Base-by-base conservation (phyloP, 495 filamentous ascomycete genomes). In the Clavariopsis aquatica region DNA sequence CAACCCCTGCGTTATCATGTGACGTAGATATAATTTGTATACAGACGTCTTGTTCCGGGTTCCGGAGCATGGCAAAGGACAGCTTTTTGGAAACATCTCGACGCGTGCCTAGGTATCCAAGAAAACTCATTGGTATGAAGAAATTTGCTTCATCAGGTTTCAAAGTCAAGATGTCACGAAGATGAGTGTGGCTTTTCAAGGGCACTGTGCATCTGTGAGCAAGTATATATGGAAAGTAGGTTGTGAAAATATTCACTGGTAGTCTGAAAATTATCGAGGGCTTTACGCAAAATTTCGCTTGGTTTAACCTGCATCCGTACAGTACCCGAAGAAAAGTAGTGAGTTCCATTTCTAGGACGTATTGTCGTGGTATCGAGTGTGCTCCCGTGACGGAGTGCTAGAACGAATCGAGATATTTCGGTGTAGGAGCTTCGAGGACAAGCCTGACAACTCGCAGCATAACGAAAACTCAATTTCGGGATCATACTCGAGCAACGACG, bases 101-200 rank as follows among this genome's bases (percentile, higher is more conserved):
- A 22, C 85, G 81, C 38, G 77, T 76, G 17, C 83, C 82, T 4
- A 96, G 78, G 68, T 91, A 96, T 52, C 92, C 92, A 74, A 90
- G 82, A 15, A 95, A 72, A 5, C 80, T 77, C 19, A 92, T 84
- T 34, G 80, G 70, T 22, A 38, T 34, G 23, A 15, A 27, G 8
- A 43, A 43, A 43, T 43, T 10, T 8, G n/a, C n/a, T n/a, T n/a
- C n/a, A n/a, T n/a, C n/a, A n/a, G n/a, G n/a, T n/a, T n/a, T n/a
- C n/a, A n/a, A n/a, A n/a, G n/a, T n/a, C n/a, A n/a, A n/a, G n/a
- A n/a, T n/a, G n/a, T n/a, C n/a, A n/a, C n/a, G n/a, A n/a, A n/a
- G n/a, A n/a, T n/a, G n/a, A n/a, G n/a, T 36, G 13, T 13, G 31
- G 31, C 6, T 13, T 36, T 36, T 36, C 31, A 6, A 6, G 13